Percentiles rank a stretch among this genome's conserved stretches.
phyloP scores from a whole-genome alignment of 768 basidiomycete genomes.

The Butyriboletus loyo region DNA sequence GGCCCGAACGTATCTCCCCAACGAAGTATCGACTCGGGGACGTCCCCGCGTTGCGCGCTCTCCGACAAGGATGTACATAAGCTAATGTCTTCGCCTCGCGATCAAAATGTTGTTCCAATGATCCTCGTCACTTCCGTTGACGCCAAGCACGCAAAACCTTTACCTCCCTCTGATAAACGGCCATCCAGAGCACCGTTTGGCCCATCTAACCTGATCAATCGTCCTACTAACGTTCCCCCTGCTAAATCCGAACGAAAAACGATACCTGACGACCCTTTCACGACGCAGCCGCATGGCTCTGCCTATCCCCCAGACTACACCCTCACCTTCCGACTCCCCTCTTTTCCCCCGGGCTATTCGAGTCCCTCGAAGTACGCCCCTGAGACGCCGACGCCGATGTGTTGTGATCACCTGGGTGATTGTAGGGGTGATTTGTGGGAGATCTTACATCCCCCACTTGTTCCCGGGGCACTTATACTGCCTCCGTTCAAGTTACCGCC shows the following conservation, averaged over 20 bases:
- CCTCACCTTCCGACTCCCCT: conserved; percentile 15
- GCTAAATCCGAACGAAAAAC: neutral
- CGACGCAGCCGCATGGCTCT: neutral
- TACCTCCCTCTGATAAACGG: conserved; percentile 12
- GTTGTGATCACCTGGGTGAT: conserved; percentile 22
- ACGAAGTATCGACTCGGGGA: neutral
- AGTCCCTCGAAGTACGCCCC: conserved; percentile 2
- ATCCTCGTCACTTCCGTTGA: conserved; percentile 27
- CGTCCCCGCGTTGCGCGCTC: neutral
- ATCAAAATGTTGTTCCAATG: conserved; percentile 14
- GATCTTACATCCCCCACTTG: conserved; percentile 23
- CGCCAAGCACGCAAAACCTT: conserved; percentile 22
- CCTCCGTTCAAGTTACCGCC: conserved; percentile 27
- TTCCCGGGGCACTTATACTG: conserved; percentile 12
- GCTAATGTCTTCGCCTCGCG: neutral
- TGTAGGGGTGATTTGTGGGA: conserved; percentile 26
- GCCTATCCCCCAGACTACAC: neutral
- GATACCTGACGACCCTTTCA: conserved; percentile 17
- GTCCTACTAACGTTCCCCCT: neutral
- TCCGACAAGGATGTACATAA: neutral
- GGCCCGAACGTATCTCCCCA: neutral
- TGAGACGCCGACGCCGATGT: conserved; percentile 28
- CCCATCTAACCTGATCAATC: conserved; percentile 7
- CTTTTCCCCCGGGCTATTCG: conserved; percentile 1
- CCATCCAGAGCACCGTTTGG: conserved; percentile 13